Percentiles rank a stretch among this genome's conserved stretches.
Evolutionary conservation across 2,329 filamentous ascomycete genomes (phyloP).

Genomic region (Pseudogymnoascus sp.): DNA sequence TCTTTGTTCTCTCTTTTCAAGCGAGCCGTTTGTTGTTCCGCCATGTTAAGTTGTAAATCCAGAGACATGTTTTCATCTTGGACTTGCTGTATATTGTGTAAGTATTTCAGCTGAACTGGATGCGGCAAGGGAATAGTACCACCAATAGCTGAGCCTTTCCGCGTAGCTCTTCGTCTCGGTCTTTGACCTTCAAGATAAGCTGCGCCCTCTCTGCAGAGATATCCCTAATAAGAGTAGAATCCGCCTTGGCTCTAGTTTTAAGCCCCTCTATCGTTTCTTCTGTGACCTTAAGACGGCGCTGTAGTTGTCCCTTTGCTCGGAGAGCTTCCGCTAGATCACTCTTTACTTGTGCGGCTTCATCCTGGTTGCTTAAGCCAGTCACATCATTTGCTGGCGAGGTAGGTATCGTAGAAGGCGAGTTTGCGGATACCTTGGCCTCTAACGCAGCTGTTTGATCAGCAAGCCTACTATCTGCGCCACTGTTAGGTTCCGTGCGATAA

Average conservation of each 20-base stretch:
- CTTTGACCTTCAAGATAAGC: constrained; percentile 60
- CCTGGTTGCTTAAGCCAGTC: constrained; percentile 21
- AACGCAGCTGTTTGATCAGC: constrained; percentile 59
- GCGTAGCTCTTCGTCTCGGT: constrained; percentile 76
- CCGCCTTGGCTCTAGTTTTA: constrained; percentile 51
- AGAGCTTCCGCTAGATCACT: constrained; percentile 71
- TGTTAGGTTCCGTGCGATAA: constrained; percentile 13
- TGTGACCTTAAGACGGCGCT: constrained; percentile 53
- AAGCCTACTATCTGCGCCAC: constrained; percentile 51
- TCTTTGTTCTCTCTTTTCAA: constrained; percentile 79
- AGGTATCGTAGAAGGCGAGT: constrained; percentile 23
- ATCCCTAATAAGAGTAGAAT: constrained; percentile 52
- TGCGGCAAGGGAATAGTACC: constrained; percentile 35
- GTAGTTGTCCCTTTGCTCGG: constrained; percentile 61
- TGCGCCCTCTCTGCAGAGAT: constrained; percentile 55
- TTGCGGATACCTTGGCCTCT: constrained; percentile 47
- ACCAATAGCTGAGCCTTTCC: constrained; percentile 79
- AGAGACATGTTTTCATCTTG: constrained; percentile 89
- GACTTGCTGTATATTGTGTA: constrained; percentile 49
- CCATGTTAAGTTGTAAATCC: constrained; percentile 80
- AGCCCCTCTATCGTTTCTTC: constrained; percentile 58
- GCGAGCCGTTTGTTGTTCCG: constrained; percentile 65
- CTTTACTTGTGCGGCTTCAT: constrained; percentile 44
- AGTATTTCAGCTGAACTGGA: constrained; percentile 12
- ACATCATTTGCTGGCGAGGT: constrained; percentile 24